Evolutionary conservation across 2,329 filamentous ascomycete genomes (phyloP).

Genomic region (Fusarium veterinarium): DNA sequence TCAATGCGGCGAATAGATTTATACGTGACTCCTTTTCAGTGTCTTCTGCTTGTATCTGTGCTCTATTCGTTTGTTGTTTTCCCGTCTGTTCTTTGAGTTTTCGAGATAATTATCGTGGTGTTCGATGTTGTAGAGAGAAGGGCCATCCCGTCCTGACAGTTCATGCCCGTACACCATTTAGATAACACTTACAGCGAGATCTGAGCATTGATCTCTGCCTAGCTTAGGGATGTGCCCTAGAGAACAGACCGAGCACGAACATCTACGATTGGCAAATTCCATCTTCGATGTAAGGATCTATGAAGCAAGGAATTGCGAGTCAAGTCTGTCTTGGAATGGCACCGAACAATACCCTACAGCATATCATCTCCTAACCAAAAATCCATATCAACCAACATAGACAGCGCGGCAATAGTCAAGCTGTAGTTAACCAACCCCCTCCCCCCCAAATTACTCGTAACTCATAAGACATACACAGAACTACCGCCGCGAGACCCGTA

Average conservation of each 20-base stretch:
- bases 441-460: background rate
- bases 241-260: background rate
- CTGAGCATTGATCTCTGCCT: background rate
- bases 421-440: background rate
- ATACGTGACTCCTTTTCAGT: background rate
- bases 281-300: background rate
- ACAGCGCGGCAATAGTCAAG: background rate
- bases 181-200: background rate
- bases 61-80: background rate
- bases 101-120: background rate
- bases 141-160: no score
- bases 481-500: conserved; percentile 5
- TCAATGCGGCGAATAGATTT: background rate
- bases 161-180: background rate
- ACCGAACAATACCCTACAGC: background rate
- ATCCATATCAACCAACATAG: background rate
- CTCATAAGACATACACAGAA: conserved; percentile 17
- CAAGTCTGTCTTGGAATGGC: background rate
- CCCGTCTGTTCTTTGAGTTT: background rate
- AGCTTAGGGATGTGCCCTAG: background rate
- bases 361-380: background rate
- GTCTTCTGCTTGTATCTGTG: background rate
- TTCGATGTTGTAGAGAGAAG: background rate
- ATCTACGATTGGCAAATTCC: background rate
- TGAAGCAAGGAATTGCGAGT: background rate